Evolutionary conservation across 768 basidiomycete genomes (phyloP), one percentile per base, ranked within the genome.

Genomic region (Podaxis pistillaris): DNA sequence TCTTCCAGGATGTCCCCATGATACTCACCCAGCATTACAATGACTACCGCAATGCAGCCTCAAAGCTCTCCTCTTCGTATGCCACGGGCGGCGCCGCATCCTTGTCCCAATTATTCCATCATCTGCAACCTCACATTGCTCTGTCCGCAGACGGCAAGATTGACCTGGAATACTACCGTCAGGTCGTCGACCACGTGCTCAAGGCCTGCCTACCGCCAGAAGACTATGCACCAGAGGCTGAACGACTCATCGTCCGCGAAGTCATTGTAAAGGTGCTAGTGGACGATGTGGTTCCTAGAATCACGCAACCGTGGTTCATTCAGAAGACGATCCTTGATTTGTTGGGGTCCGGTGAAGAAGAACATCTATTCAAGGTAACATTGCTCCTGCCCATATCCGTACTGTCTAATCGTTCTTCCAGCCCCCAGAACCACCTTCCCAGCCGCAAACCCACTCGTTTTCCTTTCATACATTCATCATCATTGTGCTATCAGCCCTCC

Each of bases 281-380:
- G 64, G 82, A 83, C 53, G 86, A 88, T 65, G 74, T 90, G 26
- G 69, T 90, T 26, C 87, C 88, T 33, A 87, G 84, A 66, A 72
- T 96, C 56, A 83, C 86, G 5, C 90, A 97, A 71, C 90, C 92
- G 0, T 98, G 96, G 94, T 98, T 97, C 72, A 83, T 96, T 51
- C 87, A 94, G 62, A 86, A 80, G 68, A 69, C 82, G 2, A 78
- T 90, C 11, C 78, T 96, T 38, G 86, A 87, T 68, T 72, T 89
- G 2, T 75, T 96, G 11, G 89, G 86, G 6, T 77, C 80, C 26
- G 70, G 72, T 40, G 71, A 75, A 1, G 74, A 73, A 26, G 58
- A 66, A 4, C 65, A 64, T 47, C 74, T 68, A 51, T 44, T 38
- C 55, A 33, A 50, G 41, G 53, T 65, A 28, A 30, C 13, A 47